Percentiles rank a stretch among this genome's conserved stretches.
These are phyloP conservation scores for Diaporthe humulicola DNA, from an alignment of 2,329 filamentous ascomycete genomes.

Conservation along the genomic window DNA sequence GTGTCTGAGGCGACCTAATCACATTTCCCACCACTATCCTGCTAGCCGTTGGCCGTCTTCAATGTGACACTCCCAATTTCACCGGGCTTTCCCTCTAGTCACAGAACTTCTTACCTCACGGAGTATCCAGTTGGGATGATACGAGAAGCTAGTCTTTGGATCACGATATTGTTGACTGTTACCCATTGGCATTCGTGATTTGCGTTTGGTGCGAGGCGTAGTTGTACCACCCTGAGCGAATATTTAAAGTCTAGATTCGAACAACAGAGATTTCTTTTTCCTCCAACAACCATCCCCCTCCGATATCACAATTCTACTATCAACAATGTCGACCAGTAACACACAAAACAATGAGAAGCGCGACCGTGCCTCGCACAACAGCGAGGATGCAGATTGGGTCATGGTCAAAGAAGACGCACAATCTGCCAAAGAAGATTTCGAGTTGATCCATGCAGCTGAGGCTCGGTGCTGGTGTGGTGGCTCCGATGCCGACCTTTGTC, in stretches of 20 bases:
- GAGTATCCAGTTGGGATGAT: neutral
- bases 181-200: neutral
- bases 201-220: neutral
- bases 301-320: neutral
- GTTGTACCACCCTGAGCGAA: neutral
- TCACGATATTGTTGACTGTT: neutral
- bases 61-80: neutral
- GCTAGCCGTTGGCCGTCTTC: too few relatives aligned
- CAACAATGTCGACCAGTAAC: neutral
- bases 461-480: constrained; percentile 2
- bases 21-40: too few relatives aligned
- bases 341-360: neutral
- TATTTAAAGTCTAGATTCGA: neutral
- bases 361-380: accelerated
- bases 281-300: neutral
- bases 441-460: neutral
- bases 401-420: neutral
- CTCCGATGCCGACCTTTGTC: neutral
- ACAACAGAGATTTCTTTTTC: too few relatives aligned
- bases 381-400: neutral
- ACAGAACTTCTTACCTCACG: neutral
- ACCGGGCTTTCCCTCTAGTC: too few relatives aligned
- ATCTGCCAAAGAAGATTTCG: neutral
- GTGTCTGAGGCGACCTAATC: too few relatives aligned
- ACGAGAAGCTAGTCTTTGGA: neutral